Evolutionary conservation across 305 asterid species (phyloP).

Genomic region (Caryopteris hybrid): DNA sequence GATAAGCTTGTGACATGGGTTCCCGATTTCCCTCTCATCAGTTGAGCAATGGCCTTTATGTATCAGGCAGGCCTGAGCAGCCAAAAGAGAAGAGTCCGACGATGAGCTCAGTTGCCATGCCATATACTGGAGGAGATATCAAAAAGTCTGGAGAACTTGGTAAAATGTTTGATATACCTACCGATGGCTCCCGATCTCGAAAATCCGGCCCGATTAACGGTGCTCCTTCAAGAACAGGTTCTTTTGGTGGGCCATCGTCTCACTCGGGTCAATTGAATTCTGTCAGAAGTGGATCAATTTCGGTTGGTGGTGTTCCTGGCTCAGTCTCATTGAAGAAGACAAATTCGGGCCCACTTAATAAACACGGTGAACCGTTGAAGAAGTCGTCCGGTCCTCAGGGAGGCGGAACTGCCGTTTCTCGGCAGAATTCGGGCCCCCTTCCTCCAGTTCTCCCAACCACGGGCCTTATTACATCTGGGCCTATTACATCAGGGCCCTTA

Average conservation of each 20-base stretch:
- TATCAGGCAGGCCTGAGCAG: conserved; percentile 79
- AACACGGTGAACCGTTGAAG: conserved; percentile 73
- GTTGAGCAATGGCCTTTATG: conserved; percentile 70
- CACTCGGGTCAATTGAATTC: conserved; percentile 69
- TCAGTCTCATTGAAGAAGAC: conserved; percentile 64
- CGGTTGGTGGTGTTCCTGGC: conserved; percentile 45
- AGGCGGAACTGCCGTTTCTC: conserved; percentile 46
- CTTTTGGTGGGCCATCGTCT: conserved; percentile 55
- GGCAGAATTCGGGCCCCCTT: conserved; percentile 72
- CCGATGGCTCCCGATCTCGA: conserved; percentile 52
- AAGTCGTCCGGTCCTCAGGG: conserved; percentile 80
- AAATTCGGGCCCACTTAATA: conserved; percentile 72
- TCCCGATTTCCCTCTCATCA: conserved; percentile 82
- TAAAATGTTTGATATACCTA: conserved; percentile 68
- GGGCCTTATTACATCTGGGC: conserved; percentile 77
- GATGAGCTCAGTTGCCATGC: conserved; percentile 72
- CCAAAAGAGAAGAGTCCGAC: conserved; percentile 67
- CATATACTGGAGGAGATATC: conserved; percentile 82
- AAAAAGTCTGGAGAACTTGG: conserved; percentile 77
- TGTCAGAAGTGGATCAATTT: conserved; percentile 33
- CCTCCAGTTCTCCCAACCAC: conserved; percentile 75
- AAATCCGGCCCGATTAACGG: conserved; percentile 67
- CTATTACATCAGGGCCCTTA: conserved; percentile 67
- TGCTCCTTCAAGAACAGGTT: conserved; percentile 71
- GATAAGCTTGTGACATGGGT: conserved; percentile 41